Base-by-base conservation (phyloP, 2,329 filamentous ascomycete species). In the Penicillium sp. region DNA sequence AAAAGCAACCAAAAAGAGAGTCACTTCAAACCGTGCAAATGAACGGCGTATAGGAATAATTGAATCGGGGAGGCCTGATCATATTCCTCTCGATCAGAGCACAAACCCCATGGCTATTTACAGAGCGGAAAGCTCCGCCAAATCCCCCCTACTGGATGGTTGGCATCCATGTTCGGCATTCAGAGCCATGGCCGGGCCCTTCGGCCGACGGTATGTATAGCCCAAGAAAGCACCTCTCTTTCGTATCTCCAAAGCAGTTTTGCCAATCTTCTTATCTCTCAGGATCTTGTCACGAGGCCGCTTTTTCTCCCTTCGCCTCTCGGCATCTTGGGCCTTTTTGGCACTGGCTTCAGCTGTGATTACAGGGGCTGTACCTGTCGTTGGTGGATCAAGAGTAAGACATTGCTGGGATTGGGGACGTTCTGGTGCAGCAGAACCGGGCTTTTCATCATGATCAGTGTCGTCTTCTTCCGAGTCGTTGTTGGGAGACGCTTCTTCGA, bases 211-310 rank as follows among this genome's bases (percentile, higher is more conserved):
- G 81, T 95, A 98, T 2, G 90, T 91, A 72, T 99, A 99, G 1
- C 93, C 93, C 60, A 96, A 76, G 74, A 98, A 98, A 0, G 92
- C 92, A 26, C 85, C 89, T 71, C 83, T 84, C 75, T 93, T 96
- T 58, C 95, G 85, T 62, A 95, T 83, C 64, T 91, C 87, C 73
- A 98, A 78, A n/a, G 89, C 92, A 16, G 82, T 79, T 42, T 81
- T 82, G 42, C 86, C 88, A 7, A 88, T 83, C 9, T 79, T 76
- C 26, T 81, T 82, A 72, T 98, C 93, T 44, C 93, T 83, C 27
- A 98, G 78, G 56, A 98, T 76, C 67, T 89, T 89, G 73, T 99
- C 95, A n/a, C 93, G 83, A 0, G 93, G 87, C 60, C 93, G 78
- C 73, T 91, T 95, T 70, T 83, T 88, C 70, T 93, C 88, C 68